Percentiles rank a stretch among this genome's conserved stretches.
These are phyloP conservation scores for Aspergillus tanneri DNA, from an alignment of 2,329 filamentous ascomycete species.

Conservation along the genomic window DNA sequence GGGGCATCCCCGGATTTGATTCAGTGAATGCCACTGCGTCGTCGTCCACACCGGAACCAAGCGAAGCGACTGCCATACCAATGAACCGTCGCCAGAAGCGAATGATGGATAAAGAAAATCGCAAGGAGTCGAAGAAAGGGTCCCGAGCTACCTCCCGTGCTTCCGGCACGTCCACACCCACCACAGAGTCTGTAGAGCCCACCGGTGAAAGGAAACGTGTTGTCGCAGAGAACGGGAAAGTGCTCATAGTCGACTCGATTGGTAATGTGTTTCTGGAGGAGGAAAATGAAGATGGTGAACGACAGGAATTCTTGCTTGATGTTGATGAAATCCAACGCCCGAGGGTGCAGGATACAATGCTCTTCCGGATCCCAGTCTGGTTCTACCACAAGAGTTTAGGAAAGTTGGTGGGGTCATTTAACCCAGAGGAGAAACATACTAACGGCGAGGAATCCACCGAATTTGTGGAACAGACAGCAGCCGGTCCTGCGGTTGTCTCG, in stretches of 20 bases:
- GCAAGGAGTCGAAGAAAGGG: slow-evolving; percentile 62
- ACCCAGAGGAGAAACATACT: slow-evolving; percentile 3
- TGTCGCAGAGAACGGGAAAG: slow-evolving; percentile 90
- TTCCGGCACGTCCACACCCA: slow-evolving; percentile 53
- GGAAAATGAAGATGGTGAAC: slow-evolving; percentile 79
- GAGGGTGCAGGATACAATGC: slow-evolving; percentile 75
- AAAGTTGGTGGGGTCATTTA: slow-evolving; percentile 25
- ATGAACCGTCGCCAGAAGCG: slow-evolving; percentile 85
- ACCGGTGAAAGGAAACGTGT: slow-evolving; percentile 82
- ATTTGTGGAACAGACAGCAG: slow-evolving; percentile 17
- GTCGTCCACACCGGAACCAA: slow-evolving; percentile 40
- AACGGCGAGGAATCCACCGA: slow-evolving; percentile 24
- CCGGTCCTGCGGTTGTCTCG: slow-evolving; percentile 26
- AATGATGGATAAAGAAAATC: slow-evolving; percentile 78
- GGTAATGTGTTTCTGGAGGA: slow-evolving; percentile 97
- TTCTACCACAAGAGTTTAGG: slow-evolving; percentile 55
- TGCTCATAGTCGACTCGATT: slow-evolving; percentile 84
- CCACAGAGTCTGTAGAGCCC: slow-evolving; percentile 57
- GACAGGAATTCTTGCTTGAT: slow-evolving; percentile 82
- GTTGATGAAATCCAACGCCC: slow-evolving; percentile 79
- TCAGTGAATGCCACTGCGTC: slow-evolving; percentile 34
- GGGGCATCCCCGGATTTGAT: slow-evolving; percentile 66
- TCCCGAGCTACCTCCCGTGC: slow-evolving; percentile 29
- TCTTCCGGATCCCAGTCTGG: slow-evolving; percentile 76
- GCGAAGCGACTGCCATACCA: slow-evolving; percentile 54